Base-by-base conservation (phyloP, 441 rosid genomes). In the Francoa sonchifolia region DNA sequence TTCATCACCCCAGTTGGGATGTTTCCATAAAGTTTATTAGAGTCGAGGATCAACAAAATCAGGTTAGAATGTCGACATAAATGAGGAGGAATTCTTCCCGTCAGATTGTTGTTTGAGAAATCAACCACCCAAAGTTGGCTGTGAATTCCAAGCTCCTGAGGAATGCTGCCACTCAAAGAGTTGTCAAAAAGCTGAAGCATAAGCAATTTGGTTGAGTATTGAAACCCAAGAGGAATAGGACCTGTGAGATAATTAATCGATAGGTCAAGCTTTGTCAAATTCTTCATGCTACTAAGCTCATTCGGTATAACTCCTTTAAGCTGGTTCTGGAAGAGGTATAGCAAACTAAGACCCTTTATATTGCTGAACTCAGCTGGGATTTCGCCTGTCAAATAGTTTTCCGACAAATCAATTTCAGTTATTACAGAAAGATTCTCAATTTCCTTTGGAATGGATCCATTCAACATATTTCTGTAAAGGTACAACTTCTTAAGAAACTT, bases 51-150 rank as follows among this genome's bases (percentile, higher is more conserved):
- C 67, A 85, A 54, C 67, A 74, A 55, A 55, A 79, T 71, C 48
- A 89, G 69, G 50, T 76, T 74, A 18, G 89, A 67, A 4, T 65
- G 65, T 9, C 52, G 57, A 47, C 98, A 89, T 28, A 85, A 66
- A 63, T 67, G 67, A 46, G 94, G 84, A 49, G 96, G 98, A 27
- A 89, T 74, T 48, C 54, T 74, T 13, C 98, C 98, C 0, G 93
- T 69, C 42, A 89, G 69, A 17, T 58, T 30, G 59, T 90, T 90
- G 31, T 76, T 51, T 8, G 94, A 85, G 55, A 89, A 72, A 58
- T 89, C 96, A 44, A 79, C 81, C 33, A 82, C 89, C 94, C 86
- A 85, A 51, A 89, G 82, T 36, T 53, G 78, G 59, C 84, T 79
- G 61, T 85, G 38, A 44, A 73, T 50, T 37, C 98, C 98, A 6